Evolutionary conservation across 202 grass and related monocot species (phyloP), one percentile per base, ranked within the genome.

Genomic region (Carex sylvatica): DNA sequence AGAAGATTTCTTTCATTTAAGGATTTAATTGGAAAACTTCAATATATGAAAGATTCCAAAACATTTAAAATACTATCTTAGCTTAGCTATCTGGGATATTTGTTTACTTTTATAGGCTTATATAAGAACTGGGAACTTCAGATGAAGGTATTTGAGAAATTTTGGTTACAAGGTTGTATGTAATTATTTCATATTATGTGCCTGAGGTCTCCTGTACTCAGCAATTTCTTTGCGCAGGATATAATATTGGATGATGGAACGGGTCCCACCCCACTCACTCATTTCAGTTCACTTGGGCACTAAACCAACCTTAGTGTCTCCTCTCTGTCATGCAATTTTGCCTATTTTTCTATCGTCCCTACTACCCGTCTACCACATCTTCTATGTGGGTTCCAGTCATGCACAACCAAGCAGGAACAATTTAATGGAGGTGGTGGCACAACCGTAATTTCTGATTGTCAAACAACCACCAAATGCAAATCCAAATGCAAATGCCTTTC

Each of bases 171-270:
- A 44, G 62, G 79, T 65, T 54, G 42, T 82, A 82, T 52, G 16
- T 15, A 16, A 64, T 47, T 74, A 64, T 61, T 80, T 82, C 40
- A 68, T 64, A 72, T 31, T 90, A 74, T 73, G 49, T 86, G 75
- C 78, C 65, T 93, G 82, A 92, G 86, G 87, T 86, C 87, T 86
- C 87, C 80, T 64, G 58, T 90, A 93, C 96, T 98, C 96, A 99
- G 90, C 88, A 92, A 86, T 99, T 99, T 96, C 93, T 99, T 99
- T 99, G 93, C 91, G 96, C 93, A 93, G 96, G 96, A 93, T 93
- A 89, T 89, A 90, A 78, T 89, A 91, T 93, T 96, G 88, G 89
- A 87, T 93, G 92, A 98, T 98, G 96, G 82, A 88, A 78, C 91
- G 90, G 82, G 85, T 86, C 88, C 86, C 85, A 88, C 88, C 96